phyloP scores from a whole-genome alignment of 805 yeast species.

The Kodamaea restingae region DNA sequence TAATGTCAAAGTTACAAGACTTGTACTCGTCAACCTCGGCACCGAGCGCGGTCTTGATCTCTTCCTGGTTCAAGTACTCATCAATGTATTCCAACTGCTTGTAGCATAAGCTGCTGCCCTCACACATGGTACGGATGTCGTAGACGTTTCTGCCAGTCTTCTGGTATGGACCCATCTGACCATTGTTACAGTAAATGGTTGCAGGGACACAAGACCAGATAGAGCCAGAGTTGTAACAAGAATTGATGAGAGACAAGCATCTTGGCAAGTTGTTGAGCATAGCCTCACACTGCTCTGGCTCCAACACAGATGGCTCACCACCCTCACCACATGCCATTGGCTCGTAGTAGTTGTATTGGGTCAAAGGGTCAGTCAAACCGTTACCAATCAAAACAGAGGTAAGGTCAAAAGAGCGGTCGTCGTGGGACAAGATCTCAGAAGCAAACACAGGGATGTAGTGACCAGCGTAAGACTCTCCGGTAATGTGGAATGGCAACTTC shows the following conservation, averaged over 20 bases:
- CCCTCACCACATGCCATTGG: constrained; percentile 96
- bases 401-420: constrained; percentile 52
- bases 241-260: constrained; percentile 69
- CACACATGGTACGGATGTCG: constrained; percentile 80
- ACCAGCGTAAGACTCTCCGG: constrained; percentile 94
- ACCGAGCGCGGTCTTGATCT: constrained; percentile 79
- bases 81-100: constrained; percentile 72
- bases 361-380: constrained; percentile 82
- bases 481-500: constrained; percentile 67
- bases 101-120: constrained; percentile 68
- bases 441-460: constrained; percentile 92
- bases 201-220: constrained; percentile 92
- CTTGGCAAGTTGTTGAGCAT: constrained; percentile 64
- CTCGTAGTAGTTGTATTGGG: constrained; percentile 73
- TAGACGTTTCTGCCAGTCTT: constrained; percentile 86
- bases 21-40: constrained; percentile 79
- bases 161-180: constrained; percentile 54
- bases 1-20: constrained; percentile 74
- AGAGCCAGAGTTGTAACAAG: constrained; percentile 72
- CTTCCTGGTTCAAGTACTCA: constrained; percentile 69
- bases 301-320: constrained; percentile 72
- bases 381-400: constrained; percentile 86
- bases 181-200: constrained; percentile 80
- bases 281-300: constrained; percentile 62
- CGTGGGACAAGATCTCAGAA: constrained; percentile 66